Conservation (phyloP, 2,329 filamentous ascomycete species). For the Ploettnerulaceae sp. region DNA sequence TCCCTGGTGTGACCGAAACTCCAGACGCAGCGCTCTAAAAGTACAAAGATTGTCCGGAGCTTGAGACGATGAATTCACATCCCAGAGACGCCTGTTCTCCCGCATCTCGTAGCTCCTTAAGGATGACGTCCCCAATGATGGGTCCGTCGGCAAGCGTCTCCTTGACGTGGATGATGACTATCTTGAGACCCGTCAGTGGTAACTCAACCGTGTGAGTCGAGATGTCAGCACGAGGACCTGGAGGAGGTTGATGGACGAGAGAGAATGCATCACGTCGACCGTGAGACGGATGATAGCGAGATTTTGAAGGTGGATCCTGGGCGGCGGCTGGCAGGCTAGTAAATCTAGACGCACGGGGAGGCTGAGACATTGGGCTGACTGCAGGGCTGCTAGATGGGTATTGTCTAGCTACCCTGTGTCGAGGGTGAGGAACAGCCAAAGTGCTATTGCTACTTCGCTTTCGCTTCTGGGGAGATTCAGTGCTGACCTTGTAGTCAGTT, state of each 20-base stretch:
- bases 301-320: no score
- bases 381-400: neutral
- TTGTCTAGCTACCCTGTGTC: neutral
- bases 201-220: no score
- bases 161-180: constrained; percentile 93
- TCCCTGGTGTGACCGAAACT: neutral
- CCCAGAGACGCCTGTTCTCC: constrained; percentile 56
- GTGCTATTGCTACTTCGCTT: constrained; percentile 28
- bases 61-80: constrained; percentile 72
- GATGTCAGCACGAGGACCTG: no score
- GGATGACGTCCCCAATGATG: constrained; percentile 58
- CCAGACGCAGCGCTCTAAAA: constrained; percentile 17
- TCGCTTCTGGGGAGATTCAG: constrained; percentile 25
- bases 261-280: no score
- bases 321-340: no score
- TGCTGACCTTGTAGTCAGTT: neutral
- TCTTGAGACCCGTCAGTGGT: constrained; percentile 62
- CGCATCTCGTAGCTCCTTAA: constrained; percentile 62
- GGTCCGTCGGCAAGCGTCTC: constrained; percentile 73
- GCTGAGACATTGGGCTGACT: neutral
- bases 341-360: no score
- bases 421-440: neutral
- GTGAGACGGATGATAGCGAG: no score
- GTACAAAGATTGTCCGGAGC: constrained; percentile 54
- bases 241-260: no score